phyloP scores from a whole-genome alignment of 2,329 filamentous ascomycete species.

The Thelonectria blattea region DNA sequence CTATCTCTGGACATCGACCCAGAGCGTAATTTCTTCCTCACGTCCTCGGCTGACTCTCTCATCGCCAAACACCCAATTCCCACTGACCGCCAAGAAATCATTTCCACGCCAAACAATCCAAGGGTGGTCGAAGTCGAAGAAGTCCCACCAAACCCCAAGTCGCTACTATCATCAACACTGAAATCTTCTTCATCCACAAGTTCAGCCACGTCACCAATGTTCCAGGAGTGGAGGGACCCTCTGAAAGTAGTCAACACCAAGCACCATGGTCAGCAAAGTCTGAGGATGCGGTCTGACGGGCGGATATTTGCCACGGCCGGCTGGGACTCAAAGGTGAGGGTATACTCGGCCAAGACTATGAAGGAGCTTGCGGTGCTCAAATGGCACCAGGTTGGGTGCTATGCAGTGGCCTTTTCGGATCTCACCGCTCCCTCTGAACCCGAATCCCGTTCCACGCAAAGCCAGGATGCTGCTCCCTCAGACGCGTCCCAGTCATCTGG shows the following conservation, averaged over 20 bases:
- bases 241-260: conserved; percentile 75
- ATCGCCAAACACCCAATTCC: conserved; percentile 78
- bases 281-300: conserved; percentile 79
- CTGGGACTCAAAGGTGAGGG: conserved; percentile 83
- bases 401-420: conserved; percentile 75
- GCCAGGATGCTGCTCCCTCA: not conserved
- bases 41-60: conserved; percentile 81
- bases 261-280: conserved; percentile 86
- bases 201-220: conserved; percentile 19
- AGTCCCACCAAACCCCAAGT: conserved; percentile 16
- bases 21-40: conserved; percentile 67
- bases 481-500: not conserved
- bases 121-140: conserved; percentile 39
- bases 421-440: conserved; percentile 35
- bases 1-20: conserved; percentile 71
- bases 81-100: conserved; percentile 33
- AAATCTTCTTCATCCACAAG: conserved; percentile 5
- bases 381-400: conserved; percentile 91
- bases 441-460: conserved; percentile 26
- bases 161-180: conserved; percentile 36
- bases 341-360: conserved; percentile 82
- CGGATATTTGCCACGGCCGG: conserved; percentile 88
- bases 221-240: conserved; percentile 51
- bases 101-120: conserved; percentile 28
- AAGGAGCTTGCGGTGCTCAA: conserved; percentile 90